These are phyloP conservation scores for Lolium perenne DNA, from an alignment of 176 grass and related monocot genomes.

Conservation along the genomic window DNA sequence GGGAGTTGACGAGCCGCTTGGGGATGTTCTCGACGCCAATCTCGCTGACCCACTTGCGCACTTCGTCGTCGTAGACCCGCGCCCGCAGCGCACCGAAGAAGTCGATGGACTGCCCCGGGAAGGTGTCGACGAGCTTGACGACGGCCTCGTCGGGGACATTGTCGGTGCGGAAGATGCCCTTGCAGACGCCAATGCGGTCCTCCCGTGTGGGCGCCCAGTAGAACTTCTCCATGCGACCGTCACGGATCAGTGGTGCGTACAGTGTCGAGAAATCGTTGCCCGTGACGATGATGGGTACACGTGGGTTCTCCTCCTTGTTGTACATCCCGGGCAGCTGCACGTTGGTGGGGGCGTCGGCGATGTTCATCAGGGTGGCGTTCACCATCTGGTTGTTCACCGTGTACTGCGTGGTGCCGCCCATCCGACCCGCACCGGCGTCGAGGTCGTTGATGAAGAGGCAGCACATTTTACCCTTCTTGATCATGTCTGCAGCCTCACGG, in stretches of 20 bases:
- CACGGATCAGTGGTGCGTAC: constrained; percentile 75
- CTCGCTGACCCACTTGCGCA: constrained; percentile 62
- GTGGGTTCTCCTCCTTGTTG: constrained; percentile 76
- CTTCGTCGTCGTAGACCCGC: constrained; percentile 87
- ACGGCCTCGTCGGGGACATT: constrained; percentile 49
- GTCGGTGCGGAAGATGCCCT: constrained; percentile 81
- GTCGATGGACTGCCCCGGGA: constrained; percentile 93
- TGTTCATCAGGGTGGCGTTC: constrained; percentile 85
- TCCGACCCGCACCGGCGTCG: constrained; percentile 65
- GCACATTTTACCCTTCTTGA: constrained; percentile 82
- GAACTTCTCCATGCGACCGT: constrained; percentile 85
- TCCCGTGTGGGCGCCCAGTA: constrained; percentile 80
- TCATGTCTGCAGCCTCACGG: constrained; percentile 70
- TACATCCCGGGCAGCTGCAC: constrained; percentile 82
- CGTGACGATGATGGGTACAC: constrained; percentile 73
- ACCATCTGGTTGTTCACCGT: constrained; percentile 92
- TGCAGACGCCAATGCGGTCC: constrained; percentile 70
- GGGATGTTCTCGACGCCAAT: constrained; percentile 59
- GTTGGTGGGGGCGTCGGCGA: constrained; percentile 75
- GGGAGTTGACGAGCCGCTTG: constrained; percentile 77
- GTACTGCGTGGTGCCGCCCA: constrained; percentile 82
- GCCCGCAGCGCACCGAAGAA: constrained; percentile 91
- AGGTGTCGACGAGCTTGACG: constrained; percentile 66
- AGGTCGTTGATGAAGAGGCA: constrained; percentile 83
- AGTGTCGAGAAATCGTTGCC: constrained; percentile 82